Percentiles rank a stretch among this genome's conserved stretches.
Evolutionary conservation across 2,329 filamentous ascomycete species (phyloP).

Genomic region (Talaromyces funiculosus): DNA sequence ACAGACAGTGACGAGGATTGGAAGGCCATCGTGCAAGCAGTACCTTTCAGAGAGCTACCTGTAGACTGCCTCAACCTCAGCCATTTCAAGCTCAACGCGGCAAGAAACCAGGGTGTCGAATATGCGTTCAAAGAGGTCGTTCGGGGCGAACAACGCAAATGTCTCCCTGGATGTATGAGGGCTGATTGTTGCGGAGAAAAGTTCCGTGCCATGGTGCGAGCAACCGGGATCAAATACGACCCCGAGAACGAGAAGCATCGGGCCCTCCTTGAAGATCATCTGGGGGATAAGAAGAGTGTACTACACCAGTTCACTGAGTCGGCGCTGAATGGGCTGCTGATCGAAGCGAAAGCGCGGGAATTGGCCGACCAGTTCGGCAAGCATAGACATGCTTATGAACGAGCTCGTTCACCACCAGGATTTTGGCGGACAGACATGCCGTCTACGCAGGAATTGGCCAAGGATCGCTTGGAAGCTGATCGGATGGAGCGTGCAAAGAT

Average conservation of each 20-base stretch:
- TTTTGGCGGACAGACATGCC: slow-evolving; percentile 93
- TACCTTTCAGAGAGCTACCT: slow-evolving; percentile 54
- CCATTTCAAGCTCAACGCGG: slow-evolving; percentile 79
- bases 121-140: slow-evolving; percentile 72
- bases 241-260: slow-evolving; percentile 22
- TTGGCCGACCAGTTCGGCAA: slow-evolving; percentile 71
- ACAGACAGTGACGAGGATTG: not conserved
- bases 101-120: slow-evolving; percentile 62
- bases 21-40: slow-evolving; percentile 25
- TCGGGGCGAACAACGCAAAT: slow-evolving; percentile 63
- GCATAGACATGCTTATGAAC: slow-evolving; percentile 68
- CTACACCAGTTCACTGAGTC: slow-evolving; percentile 50
- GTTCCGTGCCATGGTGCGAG: slow-evolving; percentile 60
- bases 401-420: slow-evolving; percentile 69
- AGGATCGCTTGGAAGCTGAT: slow-evolving; percentile 61
- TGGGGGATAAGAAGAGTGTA: slow-evolving; percentile 40
- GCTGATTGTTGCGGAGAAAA: slow-evolving; percentile 69
- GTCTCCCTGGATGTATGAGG: slow-evolving; percentile 67
- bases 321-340: slow-evolving; percentile 55
- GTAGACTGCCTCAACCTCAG: slow-evolving; percentile 54
- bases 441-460: slow-evolving; percentile 70
- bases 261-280: slow-evolving; percentile 47
- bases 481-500: slow-evolving; percentile 60
- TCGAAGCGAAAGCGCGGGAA: slow-evolving; percentile 68
- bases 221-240: slow-evolving; percentile 25